phyloP scores from a whole-genome alignment of 2,329 filamentous ascomycete species.

The Stachybotrys echinatus region DNA sequence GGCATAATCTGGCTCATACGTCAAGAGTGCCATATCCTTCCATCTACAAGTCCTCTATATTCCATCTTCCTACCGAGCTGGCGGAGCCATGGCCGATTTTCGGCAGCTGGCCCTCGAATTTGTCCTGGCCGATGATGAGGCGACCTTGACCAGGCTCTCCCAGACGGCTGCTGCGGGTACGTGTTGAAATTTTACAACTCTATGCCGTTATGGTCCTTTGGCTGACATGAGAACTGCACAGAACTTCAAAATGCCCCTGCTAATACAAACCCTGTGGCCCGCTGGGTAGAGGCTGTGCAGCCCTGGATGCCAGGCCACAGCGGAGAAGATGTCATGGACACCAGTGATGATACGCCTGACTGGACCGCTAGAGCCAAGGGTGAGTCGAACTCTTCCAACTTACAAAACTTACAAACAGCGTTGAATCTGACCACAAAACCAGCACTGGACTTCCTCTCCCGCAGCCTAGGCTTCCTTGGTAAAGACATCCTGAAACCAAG shows the following conservation, averaged over 20 bases:
- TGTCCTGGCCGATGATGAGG: constrained; percentile 45
- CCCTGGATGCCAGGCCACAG: constrained; percentile 45
- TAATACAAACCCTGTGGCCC: constrained; percentile 40
- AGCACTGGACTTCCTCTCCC: constrained; percentile 53
- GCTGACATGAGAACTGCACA: constrained; percentile 11
- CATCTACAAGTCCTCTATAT: too few relatives aligned
- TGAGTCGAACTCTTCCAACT: constrained; percentile 12
- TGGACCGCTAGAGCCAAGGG: constrained; percentile 50
- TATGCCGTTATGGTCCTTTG: not conserved
- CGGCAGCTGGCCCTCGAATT: constrained; percentile 49
- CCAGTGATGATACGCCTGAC: constrained; percentile 34
- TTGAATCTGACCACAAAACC: not conserved
- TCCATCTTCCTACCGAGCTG: too few relatives aligned
- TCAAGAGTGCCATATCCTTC: not conserved
- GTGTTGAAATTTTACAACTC: not conserved
- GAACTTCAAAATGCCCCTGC: constrained; percentile 39
- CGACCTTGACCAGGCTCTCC: constrained; percentile 32
- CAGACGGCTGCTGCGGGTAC: constrained; percentile 40
- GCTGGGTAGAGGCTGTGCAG: constrained; percentile 51
- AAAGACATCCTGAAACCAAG: constrained; percentile 40
- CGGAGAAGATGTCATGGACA: constrained; percentile 31
- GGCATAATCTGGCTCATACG: not conserved
- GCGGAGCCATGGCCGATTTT: constrained; percentile 49
- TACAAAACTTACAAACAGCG: not conserved
- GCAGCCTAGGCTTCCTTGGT: constrained; percentile 44